Evolutionary conservation across 306 rosid species (phyloP).

Genomic region (Quercus robur): DNA sequence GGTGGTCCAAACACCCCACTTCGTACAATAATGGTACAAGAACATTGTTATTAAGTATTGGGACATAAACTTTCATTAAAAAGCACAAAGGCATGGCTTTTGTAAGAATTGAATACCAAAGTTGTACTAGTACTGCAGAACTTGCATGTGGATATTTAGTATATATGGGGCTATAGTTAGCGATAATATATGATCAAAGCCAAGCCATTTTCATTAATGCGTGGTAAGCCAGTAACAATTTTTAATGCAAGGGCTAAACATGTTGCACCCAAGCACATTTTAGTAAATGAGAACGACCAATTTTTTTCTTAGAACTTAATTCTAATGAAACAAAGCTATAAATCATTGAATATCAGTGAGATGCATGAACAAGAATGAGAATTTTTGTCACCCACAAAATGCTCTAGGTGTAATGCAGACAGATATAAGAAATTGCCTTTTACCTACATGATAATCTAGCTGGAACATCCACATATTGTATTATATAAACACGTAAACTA

Average conservation of each 20-base stretch:
- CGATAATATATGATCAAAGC: background rate
- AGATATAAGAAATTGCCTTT: background rate
- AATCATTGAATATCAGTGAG: too few species aligned
- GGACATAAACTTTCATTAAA: background rate
- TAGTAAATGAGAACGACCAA: too few species aligned
- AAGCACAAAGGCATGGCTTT: background rate
- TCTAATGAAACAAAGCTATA: too few species aligned
- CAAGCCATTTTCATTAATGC: background rate
- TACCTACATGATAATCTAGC: too few species aligned
- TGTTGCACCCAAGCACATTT: background rate
- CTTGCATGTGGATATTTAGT: background rate
- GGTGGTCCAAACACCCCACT: background rate
- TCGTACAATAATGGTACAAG: background rate
- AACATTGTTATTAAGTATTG: background rate
- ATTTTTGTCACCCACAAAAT: background rate
- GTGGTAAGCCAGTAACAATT: background rate
- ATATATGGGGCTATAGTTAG: background rate
- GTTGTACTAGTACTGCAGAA: background rate
- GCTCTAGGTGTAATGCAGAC: background rate
- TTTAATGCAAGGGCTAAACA: background rate
- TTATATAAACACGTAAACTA: too few species aligned
- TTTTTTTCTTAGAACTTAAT: too few species aligned
- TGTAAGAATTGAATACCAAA: slow-evolving; percentile 3
- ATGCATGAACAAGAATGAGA: too few species aligned
- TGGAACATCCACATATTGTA: too few species aligned